Evolutionary conservation across 2,329 filamentous ascomycete species (phyloP).

Genomic region (Bipolaris victoriae): DNA sequence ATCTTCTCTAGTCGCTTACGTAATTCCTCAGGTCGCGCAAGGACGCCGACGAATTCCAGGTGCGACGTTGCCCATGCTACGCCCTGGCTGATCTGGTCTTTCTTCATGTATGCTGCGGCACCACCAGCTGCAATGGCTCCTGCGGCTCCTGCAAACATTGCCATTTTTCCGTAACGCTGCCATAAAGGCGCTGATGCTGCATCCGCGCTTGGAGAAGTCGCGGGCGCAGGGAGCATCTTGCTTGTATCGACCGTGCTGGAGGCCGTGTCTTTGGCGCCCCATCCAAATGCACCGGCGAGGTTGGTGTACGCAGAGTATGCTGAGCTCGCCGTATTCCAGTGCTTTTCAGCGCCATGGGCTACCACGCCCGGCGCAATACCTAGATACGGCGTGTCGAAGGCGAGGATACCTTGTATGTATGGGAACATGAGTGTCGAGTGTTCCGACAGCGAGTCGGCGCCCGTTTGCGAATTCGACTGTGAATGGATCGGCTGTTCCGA

Average conservation of each 20-base stretch:
- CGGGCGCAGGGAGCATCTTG: constrained; percentile 46
- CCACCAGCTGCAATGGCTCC: constrained; percentile 82
- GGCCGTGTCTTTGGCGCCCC: constrained; percentile 51
- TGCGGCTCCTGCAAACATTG: constrained; percentile 81
- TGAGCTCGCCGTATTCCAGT: constrained; percentile 75
- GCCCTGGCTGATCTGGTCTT: constrained; percentile 77
- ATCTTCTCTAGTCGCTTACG: constrained; percentile 74
- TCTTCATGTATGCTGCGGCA: constrained; percentile 83
- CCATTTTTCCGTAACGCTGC: constrained; percentile 83
- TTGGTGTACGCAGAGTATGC: constrained; percentile 72
- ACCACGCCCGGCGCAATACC: constrained; percentile 81
- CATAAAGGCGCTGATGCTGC: constrained; percentile 60
- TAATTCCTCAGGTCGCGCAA: constrained; percentile 83
- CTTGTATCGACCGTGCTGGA: constrained; percentile 40
- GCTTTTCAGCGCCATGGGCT: constrained; percentile 84
- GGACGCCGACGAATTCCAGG: constrained; percentile 89
- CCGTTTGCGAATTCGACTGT: constrained; percentile 43
- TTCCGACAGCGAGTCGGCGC: constrained; percentile 39
- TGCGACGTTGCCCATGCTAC: constrained; percentile 86
- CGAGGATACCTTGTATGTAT: constrained; percentile 85
- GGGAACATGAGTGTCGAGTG: constrained; percentile 84
- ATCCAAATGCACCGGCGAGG: constrained; percentile 68
- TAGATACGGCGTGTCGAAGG: constrained; percentile 93
- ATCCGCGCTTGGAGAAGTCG: constrained; percentile 50
- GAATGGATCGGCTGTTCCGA: constrained; percentile 56